Conservation (phyloP, 208 protist species). For the Leishmania aethiopica region DNA sequence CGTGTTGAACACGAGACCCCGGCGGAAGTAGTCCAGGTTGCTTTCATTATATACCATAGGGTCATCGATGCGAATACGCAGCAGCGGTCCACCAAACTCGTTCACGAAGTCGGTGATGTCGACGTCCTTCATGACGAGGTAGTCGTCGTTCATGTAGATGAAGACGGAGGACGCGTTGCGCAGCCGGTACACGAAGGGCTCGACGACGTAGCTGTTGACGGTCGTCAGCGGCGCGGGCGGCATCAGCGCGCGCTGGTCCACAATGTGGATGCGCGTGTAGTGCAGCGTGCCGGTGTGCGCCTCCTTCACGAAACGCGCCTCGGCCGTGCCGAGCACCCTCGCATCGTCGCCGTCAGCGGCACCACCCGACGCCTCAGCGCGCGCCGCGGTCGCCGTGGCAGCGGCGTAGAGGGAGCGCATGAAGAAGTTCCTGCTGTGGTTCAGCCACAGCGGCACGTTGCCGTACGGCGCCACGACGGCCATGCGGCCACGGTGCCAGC, state of each 20-base stretch:
- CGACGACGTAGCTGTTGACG: slow-evolving; percentile 15
- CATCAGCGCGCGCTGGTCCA: slow-evolving; percentile 21
- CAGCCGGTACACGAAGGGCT: slow-evolving; percentile 22
- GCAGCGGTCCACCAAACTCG: slow-evolving; percentile 1
- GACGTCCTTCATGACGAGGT: slow-evolving; percentile 25
- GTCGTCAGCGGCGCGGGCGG: slow-evolving; percentile 1
- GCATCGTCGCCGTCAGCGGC: neutral
- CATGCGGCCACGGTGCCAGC: slow-evolving; percentile 17
- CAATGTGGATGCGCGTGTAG: slow-evolving; percentile 20
- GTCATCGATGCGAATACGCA: neutral
- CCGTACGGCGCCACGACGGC: slow-evolving; percentile 12
- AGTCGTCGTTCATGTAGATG: slow-evolving; percentile 27
- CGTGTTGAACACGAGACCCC: slow-evolving; percentile 15
- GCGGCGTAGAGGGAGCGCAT: slow-evolving; percentile 14
- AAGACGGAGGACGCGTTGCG: slow-evolving; percentile 19
- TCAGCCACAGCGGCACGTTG: slow-evolving; percentile 27
- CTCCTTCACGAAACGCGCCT: neutral
- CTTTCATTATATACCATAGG: too few relatives aligned
- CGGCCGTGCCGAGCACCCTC: slow-evolving; percentile 4
- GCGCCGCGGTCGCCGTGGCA: neutral
- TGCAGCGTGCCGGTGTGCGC: slow-evolving; percentile 12
- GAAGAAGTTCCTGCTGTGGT: slow-evolving; percentile 25
- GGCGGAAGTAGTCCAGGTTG: slow-evolving; percentile 3
- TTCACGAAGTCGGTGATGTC: slow-evolving; percentile 23
- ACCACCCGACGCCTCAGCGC: neutral